phyloP scores from a whole-genome alignment of 164 flowering plant species.

The Aristolochia fimbriata region DNA sequence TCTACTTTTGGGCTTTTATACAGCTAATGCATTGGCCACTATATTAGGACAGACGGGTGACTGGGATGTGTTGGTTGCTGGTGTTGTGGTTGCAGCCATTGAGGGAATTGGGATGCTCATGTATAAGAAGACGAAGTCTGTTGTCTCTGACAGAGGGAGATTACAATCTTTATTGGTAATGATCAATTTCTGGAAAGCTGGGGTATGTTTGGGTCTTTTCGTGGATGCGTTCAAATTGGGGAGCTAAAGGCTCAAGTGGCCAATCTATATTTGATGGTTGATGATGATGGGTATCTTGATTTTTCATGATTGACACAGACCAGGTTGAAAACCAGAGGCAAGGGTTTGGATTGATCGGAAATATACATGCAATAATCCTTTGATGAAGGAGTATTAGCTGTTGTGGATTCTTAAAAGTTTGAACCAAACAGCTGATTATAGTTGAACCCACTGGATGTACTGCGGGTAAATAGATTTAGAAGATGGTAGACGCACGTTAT shows the following conservation, averaged over 20 bases:
- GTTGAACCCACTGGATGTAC: too few species aligned
- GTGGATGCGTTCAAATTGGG: slow-evolving; percentile 96
- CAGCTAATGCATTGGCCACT: slow-evolving; percentile 91
- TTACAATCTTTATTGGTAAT: slow-evolving; percentile 58
- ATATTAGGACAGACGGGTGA: slow-evolving; percentile 96
- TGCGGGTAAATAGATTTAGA: too few species aligned
- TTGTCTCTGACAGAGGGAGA: slow-evolving; percentile 24
- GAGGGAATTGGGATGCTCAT: slow-evolving; percentile 91
- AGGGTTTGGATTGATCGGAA: too few species aligned
- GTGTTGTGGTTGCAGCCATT: slow-evolving; percentile 90
- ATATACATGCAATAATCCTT: too few species aligned
- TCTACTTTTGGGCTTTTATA: slow-evolving; percentile 79
- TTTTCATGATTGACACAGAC: too few species aligned
- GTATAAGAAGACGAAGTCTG: slow-evolving; percentile 48
- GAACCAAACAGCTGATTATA: too few species aligned
- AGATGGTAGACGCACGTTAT: too few species aligned
- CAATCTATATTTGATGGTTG: not conserved
- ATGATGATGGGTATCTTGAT: too few species aligned
- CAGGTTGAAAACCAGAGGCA: too few species aligned
- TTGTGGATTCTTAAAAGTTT: too few species aligned
- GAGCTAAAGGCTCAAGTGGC: slow-evolving; percentile 25
- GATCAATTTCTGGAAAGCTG: slow-evolving; percentile 97
- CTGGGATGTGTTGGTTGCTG: slow-evolving; percentile 96
- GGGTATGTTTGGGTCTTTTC: slow-evolving; percentile 91
- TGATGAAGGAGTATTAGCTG: too few species aligned